Conservation (phyloP, 148 eudicot species). For the Cornus suecica region DNA sequence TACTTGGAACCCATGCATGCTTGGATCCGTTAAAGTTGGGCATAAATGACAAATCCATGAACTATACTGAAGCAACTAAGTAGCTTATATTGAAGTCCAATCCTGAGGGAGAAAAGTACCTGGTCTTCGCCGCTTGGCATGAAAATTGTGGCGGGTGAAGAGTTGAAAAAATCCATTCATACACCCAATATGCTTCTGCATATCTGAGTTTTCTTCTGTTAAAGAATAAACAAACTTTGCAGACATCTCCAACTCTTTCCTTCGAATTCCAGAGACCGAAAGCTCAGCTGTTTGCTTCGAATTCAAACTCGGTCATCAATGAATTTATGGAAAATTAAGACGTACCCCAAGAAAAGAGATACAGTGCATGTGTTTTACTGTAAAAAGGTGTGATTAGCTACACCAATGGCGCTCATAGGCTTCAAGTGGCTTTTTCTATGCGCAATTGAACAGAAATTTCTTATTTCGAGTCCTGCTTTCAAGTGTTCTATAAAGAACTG, state of each 20-base stretch:
- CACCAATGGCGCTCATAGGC: too few relatives aligned
- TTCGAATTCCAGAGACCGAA: not conserved
- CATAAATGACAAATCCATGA: not conserved
- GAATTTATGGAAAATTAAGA: not conserved
- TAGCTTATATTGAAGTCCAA: not conserved
- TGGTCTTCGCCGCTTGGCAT: slow-evolving; percentile 37
- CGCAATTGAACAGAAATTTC: not conserved
- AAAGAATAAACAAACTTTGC: slow-evolving; percentile 52
- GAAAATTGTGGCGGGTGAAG: slow-evolving; percentile 53
- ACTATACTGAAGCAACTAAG: not conserved
- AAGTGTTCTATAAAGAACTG: not conserved
- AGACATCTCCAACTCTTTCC: slow-evolving; percentile 37
- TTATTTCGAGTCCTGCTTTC: slow-evolving; percentile 7
- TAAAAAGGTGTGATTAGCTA: too few relatives aligned
- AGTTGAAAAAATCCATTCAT: slow-evolving; percentile 78
- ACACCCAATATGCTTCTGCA: slow-evolving; percentile 79
- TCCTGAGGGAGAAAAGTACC: slow-evolving; percentile 30
- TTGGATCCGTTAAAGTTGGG: not conserved
- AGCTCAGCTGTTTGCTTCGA: not conserved
- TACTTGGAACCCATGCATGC: not conserved
- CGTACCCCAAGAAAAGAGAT: not conserved
- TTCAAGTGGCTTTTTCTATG: not conserved
- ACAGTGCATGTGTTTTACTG: too few relatives aligned
- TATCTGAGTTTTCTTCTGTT: slow-evolving; percentile 55
- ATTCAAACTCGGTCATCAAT: not conserved